Evolutionary conservation across 345 rosid genomes (phyloP).

Genomic region (Citrus reticulata): DNA sequence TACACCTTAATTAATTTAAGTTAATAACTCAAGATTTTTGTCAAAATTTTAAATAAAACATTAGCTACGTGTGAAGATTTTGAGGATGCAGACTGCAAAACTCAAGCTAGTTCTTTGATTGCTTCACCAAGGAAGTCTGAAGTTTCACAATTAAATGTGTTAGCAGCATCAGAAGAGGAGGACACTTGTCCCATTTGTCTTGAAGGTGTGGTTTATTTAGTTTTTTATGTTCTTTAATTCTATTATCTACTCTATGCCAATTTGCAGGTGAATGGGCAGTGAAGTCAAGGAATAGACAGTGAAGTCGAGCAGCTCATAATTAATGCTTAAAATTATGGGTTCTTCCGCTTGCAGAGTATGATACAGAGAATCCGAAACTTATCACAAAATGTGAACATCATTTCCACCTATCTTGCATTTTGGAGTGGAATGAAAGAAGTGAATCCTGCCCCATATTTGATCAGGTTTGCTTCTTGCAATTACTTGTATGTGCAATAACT

Average conservation of each 20-base stretch:
- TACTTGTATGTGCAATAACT: not conserved
- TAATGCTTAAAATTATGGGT: slow-evolving; percentile 11
- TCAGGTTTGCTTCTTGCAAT: slow-evolving; percentile 48
- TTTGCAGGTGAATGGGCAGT: not conserved
- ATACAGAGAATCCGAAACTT: slow-evolving; percentile 74
- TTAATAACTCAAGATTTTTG: too few relatives aligned
- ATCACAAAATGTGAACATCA: slow-evolving; percentile 75
- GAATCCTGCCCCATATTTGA: slow-evolving; percentile 82
- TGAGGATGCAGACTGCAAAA: slow-evolving; percentile 46
- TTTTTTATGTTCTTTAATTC: not conserved
- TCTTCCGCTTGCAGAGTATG: slow-evolving; percentile 60
- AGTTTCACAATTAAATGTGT: slow-evolving; percentile 35
- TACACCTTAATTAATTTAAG: too few relatives aligned
- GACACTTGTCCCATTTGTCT: slow-evolving; percentile 84
- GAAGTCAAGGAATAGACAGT: not conserved
- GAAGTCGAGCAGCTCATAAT: not conserved
- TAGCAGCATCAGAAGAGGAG: slow-evolving; percentile 52
- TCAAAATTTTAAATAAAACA: slow-evolving; percentile 2
- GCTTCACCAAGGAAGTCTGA: slow-evolving; percentile 50
- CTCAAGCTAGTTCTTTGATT: slow-evolving; percentile 37
- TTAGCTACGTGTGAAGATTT: slow-evolving; percentile 37
- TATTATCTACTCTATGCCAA: slow-evolving; percentile 1
- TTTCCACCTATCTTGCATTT: slow-evolving; percentile 80
- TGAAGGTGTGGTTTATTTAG: slow-evolving; percentile 49
- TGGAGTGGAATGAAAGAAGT: slow-evolving; percentile 96